These are phyloP conservation scores for Dothiorella sarmentorum DNA, from an alignment of 2,329 filamentous ascomycete species.

Conservation along the genomic window DNA sequence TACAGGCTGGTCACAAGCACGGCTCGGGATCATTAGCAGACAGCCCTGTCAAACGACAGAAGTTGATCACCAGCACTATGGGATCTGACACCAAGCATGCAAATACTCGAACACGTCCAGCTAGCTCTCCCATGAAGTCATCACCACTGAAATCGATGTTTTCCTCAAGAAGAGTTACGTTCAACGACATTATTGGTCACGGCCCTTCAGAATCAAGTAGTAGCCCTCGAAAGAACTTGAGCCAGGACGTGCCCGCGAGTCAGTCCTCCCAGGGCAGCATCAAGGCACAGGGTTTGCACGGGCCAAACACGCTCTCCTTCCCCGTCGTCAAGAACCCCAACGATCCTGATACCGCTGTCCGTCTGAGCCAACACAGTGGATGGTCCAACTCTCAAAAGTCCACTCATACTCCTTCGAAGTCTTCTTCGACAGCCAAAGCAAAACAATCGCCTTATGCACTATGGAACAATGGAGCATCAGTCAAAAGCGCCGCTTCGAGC, in stretches of 20 bases:
- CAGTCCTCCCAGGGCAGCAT: slow-evolving; percentile 40
- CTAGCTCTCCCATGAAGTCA: not conserved
- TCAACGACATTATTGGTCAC: not conserved
- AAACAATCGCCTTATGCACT: slow-evolving; percentile 25
- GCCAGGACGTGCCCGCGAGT: slow-evolving; percentile 18
- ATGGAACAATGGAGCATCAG: slow-evolving; percentile 32
- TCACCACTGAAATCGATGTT: not conserved
- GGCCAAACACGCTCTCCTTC: slow-evolving; percentile 57
- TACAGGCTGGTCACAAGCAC: not conserved
- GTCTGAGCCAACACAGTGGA: slow-evolving; percentile 61
- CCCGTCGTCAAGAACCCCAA: slow-evolving; percentile 74
- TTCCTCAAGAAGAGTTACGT: not conserved
- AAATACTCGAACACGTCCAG: not conserved
- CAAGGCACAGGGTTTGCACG: slow-evolving; percentile 36
- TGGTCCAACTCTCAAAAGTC: slow-evolving; percentile 47
- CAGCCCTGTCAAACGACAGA: not conserved
- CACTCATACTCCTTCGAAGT: not conserved
- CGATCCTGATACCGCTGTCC: slow-evolving; percentile 59
- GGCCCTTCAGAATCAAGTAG: not conserved
- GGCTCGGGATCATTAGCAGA: not conserved
- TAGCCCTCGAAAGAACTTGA: slow-evolving; percentile 8
- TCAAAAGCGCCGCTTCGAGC: slow-evolving; percentile 20
- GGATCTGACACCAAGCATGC: not conserved
- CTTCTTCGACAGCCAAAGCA: not conserved
- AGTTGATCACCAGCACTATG: not conserved